Conservation (phyloP, 1,284 basidiomycete genomes). For the Apiotrichum porosum region DNA sequence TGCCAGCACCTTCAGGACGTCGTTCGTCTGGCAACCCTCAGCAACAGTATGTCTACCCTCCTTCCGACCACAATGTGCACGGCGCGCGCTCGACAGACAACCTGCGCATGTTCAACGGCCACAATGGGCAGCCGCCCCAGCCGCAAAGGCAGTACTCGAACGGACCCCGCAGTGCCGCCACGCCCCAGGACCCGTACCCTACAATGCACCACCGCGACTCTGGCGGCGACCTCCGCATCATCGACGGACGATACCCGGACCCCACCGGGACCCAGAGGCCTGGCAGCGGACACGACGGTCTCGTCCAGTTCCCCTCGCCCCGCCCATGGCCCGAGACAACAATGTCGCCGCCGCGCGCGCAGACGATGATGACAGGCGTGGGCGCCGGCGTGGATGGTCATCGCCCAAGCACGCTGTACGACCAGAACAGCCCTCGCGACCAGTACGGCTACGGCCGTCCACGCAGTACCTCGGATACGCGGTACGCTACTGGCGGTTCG, state of each 20-base stretch:
- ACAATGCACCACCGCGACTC: no score
- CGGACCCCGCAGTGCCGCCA: no score
- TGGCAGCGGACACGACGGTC: slow-evolving; percentile 8
- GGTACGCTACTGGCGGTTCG: no score
- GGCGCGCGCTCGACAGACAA: no score
- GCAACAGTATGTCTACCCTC: no score
- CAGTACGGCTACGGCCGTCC: not conserved
- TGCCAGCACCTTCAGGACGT: no score
- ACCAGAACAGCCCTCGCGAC: not conserved
- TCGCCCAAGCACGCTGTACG: slow-evolving; percentile 27
- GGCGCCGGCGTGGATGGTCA: not conserved
- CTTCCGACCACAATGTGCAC: no score
- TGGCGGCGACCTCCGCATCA: no score
- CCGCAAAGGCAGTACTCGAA: slow-evolving; percentile 1
- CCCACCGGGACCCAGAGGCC: slow-evolving; percentile 32
- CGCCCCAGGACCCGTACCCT: no score
- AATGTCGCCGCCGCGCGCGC: not conserved
- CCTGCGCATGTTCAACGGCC: slow-evolving; percentile 20
- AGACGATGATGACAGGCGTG: no score
- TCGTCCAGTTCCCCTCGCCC: slow-evolving; percentile 33
- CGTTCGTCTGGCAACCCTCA: no score
- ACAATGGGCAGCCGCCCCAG: not conserved
- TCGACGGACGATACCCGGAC: slow-evolving; percentile 33
- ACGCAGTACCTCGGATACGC: no score
- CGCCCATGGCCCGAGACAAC: slow-evolving; percentile 6